Base-by-base conservation (phyloP, 2,329 filamentous ascomycete species). In the Diaporthe velutina region DNA sequence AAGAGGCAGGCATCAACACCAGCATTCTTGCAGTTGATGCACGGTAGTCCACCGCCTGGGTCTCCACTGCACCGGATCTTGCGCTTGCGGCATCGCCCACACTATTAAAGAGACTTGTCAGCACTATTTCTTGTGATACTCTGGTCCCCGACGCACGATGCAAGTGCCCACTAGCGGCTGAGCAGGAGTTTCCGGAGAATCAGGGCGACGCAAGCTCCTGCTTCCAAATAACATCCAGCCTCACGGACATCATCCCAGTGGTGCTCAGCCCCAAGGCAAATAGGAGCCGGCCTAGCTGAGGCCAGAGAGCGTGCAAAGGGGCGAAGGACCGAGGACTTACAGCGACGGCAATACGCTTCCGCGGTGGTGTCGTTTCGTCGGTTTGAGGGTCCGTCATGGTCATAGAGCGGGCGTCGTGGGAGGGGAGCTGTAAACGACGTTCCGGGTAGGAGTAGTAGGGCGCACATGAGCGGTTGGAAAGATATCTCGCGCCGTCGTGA, bases 11-110 rank as follows among this genome's bases (percentile, higher is more conserved):
- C 86, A 30, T 92, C 90, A 35, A 89, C 86, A 17, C 93, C 93
- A 70, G 96, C 93, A 76, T 88, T 91, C 80, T 91, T 93, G 86
- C 96, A 98, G 83, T 96, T 98, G 15, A 89, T 87, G 83, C 96
- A 98, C n/a, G 93, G 92, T 52, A 87, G 85, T n/a, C 93, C 93
- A 80, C 93, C 91, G 42, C 93, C 94, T 45, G 89, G 88, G 81
- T 98, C 95, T 57, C 96, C 96, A 80, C 94, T 98, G 85, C 96
- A 98, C 79, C 95, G 93, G 79, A 98, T 98, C 87, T 98, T 98
- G 75, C 96, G 91, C 85, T 96, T 96, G 76, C 96, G 92, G 84
- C 96, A 98, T 78, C 96, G 92, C 48, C 92, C 91, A 83, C 96
- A 98, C 96, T 98, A 77, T 73, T 77, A 40, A 73, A 75, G 42